Evolutionary conservation across 257 asterid species (phyloP), one percentile per base, ranked within the genome.

Genomic region (Cinchona pubescens): DNA sequence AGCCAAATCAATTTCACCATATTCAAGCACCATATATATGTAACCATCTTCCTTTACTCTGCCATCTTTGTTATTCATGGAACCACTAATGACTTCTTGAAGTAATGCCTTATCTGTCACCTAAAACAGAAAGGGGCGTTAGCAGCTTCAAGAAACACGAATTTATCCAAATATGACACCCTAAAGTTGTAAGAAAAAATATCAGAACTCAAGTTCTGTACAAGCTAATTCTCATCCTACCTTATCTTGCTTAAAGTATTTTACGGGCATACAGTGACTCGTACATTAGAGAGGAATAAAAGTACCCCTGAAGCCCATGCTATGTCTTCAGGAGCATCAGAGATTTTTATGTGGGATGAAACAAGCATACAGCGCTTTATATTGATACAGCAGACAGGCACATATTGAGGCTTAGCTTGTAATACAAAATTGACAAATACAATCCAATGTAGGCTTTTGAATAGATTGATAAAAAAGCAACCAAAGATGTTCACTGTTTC

Each of bases 1-100:
- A 35, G 99, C 99, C 81, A 95, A 85, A 86, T 95, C 99, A 68
- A 92, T 95, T 86, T 95, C 99, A 75, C 99, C 99, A 72, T 92
- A 95, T 84, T 95, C 99, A 73, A 95, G 97, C 65, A 95, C 96
- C 98, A 95, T 91, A 84, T 88, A 92, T 81, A 95, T 91, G 80
- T 81, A 89, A 55, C 89, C 96, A 82, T 95, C 98, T 82, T 89
- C 97, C 86, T 86, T 92, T 75, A 95, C 90, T 84, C 88, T 88
- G 79, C 86, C 90, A 75, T 92, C 98, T 69, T 88, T 92, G 73
- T 85, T 89, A 76, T 87, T 86, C 89, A 88, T 86, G 68, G 96
- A 85, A 81, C 98, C 99, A 79, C 82, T 87, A 83, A 86, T 84
- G 76, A 95, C 97, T 82, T 90, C 99, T 71, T 88, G 86, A 75